Evolutionary conservation across 2,329 filamentous ascomycete species (phyloP).

Genomic region (Talaromyces sp.): DNA sequence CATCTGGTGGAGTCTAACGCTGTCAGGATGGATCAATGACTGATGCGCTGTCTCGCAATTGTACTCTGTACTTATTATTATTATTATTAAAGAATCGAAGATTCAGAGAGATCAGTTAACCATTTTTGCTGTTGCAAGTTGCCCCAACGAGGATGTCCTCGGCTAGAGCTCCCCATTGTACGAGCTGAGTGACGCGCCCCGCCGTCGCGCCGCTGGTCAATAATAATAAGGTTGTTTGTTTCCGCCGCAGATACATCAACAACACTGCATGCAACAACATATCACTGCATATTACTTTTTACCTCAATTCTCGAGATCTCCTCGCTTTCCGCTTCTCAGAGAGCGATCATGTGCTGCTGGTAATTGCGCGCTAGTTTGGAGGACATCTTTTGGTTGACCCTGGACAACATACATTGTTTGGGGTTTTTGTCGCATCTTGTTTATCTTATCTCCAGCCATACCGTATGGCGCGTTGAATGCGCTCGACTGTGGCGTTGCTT

Average conservation of each 20-base stretch:
- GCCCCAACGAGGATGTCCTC: background rate
- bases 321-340: background rate
- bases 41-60: background rate
- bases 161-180: background rate
- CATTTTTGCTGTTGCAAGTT: background rate
- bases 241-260: background rate
- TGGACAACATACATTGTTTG: background rate
- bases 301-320: background rate
- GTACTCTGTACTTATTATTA: background rate
- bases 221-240: background rate
- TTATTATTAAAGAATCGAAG: background rate
- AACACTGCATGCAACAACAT: background rate
- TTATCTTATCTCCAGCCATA: constrained; percentile 16
- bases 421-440: constrained; percentile 2
- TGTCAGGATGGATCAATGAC: background rate
- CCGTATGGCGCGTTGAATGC: constrained; percentile 16
- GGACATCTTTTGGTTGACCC: no score
- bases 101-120: background rate
- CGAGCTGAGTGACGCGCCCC: background rate
- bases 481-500: constrained; percentile 6
- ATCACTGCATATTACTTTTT: background rate
- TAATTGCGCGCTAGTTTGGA: background rate
- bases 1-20: background rate
- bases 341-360: constrained; percentile 1
- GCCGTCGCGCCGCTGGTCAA: background rate